phyloP scores from a whole-genome alignment of 495 filamentous ascomycete species.

The Aspergillus diversus region DNA sequence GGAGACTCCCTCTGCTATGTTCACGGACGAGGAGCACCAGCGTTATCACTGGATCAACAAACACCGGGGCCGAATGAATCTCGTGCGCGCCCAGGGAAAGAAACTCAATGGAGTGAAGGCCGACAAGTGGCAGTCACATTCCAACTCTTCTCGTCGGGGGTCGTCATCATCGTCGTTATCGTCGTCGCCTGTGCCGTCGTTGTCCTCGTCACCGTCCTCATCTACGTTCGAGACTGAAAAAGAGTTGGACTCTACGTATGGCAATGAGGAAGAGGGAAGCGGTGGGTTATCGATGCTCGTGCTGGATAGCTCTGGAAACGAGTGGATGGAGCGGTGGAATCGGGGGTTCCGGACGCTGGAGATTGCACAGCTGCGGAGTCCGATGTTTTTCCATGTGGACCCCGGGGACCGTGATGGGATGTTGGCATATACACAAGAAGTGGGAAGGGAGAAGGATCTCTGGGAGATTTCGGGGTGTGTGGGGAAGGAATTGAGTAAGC shows the following conservation, averaged over 20 bases:
- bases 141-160: constrained; percentile 32
- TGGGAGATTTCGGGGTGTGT: constrained; percentile 63
- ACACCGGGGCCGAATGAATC: constrained; percentile 51
- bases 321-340: constrained; percentile 63
- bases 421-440: constrained; percentile 59
- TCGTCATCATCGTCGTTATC: constrained; percentile 33
- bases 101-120: constrained; percentile 32
- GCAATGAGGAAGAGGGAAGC: neutral
- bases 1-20: constrained; percentile 63
- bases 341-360: constrained; percentile 57
- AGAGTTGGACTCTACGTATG: constrained; percentile 1
- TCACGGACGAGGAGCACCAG: constrained; percentile 68
- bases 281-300: constrained; percentile 37
- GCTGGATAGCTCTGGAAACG: constrained; percentile 53
- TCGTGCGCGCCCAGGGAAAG: constrained; percentile 39
- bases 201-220: constrained; percentile 29
- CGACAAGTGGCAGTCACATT: constrained; percentile 34
- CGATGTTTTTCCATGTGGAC: constrained; percentile 71
- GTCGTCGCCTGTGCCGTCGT: constrained; percentile 30
- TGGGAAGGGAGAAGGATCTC: constrained; percentile 52
- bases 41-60: constrained; percentile 67
- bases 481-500: constrained; percentile 66
- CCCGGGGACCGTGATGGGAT: constrained; percentile 66
- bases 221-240: constrained; percentile 33
- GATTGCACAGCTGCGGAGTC: constrained; percentile 63